phyloP scores from a whole-genome alignment of 257 asterid species.

The Forsythia viridissima region DNA sequence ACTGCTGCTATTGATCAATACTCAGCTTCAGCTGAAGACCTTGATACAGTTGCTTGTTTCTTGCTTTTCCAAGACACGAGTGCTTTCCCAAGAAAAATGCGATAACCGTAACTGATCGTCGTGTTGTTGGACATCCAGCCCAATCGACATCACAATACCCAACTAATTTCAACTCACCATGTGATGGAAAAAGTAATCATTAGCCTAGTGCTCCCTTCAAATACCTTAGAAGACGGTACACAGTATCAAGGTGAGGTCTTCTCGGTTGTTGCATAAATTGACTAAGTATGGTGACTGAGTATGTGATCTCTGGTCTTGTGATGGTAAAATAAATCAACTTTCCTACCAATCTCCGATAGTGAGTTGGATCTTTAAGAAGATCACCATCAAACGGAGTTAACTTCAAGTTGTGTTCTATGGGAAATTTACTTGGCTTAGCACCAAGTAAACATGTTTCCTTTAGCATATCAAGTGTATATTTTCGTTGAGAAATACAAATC shows the following conservation, averaged over 20 bases:
- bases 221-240: too few relatives aligned
- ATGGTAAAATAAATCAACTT: neutral
- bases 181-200: neutral
- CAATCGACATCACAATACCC: slow-evolving; percentile 6
- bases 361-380: neutral
- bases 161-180: neutral
- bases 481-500: neutral
- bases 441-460: neutral
- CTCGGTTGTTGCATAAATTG: slow-evolving; percentile 7
- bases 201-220: neutral
- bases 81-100: neutral
- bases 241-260: neutral
- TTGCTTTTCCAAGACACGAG: neutral
- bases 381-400: too few relatives aligned
- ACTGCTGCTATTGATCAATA: neutral
- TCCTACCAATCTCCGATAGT: neutral
- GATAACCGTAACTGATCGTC: neutral
- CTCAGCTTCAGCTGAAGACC: neutral
- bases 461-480: neutral
- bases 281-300: neutral
- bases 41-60: neutral
- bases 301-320: slow-evolving; percentile 2
- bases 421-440: neutral
- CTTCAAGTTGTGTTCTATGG: slow-evolving; percentile 3
- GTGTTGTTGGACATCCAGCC: neutral